These are phyloP conservation scores for Paratinospora sagittata DNA, from an alignment of 164 flowering plant species.

Conservation along the genomic window DNA sequence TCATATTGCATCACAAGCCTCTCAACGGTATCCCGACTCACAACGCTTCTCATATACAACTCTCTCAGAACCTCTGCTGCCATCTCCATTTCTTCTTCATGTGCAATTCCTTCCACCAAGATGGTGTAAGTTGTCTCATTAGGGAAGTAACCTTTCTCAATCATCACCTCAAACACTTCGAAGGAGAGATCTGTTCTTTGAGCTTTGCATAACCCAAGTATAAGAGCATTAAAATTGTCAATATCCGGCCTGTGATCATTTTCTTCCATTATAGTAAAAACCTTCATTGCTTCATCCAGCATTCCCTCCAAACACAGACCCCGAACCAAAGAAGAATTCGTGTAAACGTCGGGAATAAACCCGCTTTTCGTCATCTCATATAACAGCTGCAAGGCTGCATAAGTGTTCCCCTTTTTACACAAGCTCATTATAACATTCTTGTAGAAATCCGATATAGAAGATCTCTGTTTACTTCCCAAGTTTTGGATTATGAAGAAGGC, in stretches of 20 bases:
- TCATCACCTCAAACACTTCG: conserved; percentile 55
- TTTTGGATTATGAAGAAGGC: conserved; percentile 64
- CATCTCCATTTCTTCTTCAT: conserved; percentile 53
- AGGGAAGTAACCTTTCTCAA: conserved; percentile 58
- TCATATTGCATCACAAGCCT: conserved; percentile 79
- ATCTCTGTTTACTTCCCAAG: conserved; percentile 49
- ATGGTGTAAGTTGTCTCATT: conserved; percentile 74
- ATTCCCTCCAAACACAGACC: conserved; percentile 86
- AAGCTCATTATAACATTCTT: conserved; percentile 56
- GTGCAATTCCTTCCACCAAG: conserved; percentile 75
- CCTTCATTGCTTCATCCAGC: conserved; percentile 60
- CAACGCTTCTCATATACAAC: conserved; percentile 38
- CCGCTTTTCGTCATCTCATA: conserved; percentile 70
- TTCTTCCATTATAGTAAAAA: conserved; percentile 70
- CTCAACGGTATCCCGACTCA: conserved; percentile 54
- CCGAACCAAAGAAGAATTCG: conserved; percentile 66
- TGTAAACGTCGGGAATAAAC: conserved; percentile 66
- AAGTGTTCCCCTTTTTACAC: conserved; percentile 82
- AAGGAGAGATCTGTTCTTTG: conserved; percentile 55
- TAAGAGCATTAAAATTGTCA: conserved; percentile 68
- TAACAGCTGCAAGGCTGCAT: conserved; percentile 65
- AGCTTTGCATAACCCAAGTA: conserved; percentile 70
- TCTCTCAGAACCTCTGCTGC: conserved; percentile 60
- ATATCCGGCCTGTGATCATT: conserved; percentile 39
- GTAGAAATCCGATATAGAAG: conserved; percentile 47